phyloP scores from a whole-genome alignment of 495 filamentous ascomycete species.

The Aspergillus hancockii region DNA sequence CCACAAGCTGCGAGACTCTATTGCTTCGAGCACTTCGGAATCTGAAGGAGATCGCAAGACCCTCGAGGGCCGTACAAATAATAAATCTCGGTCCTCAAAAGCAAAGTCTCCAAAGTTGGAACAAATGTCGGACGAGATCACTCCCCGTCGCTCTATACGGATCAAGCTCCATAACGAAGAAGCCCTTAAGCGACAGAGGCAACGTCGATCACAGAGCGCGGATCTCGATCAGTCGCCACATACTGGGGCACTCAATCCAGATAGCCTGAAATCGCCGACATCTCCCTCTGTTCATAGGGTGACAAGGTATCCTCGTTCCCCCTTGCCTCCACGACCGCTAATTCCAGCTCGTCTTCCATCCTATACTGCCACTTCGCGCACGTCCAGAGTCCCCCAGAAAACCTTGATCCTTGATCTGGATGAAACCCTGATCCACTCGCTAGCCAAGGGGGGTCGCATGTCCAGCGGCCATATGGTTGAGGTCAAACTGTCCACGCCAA shows the following conservation, averaged over 20 bases:
- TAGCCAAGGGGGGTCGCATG: constrained; percentile 95
- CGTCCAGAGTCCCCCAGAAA: constrained; percentile 64
- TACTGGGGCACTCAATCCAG: constrained; percentile 36
- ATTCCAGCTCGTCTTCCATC: constrained; percentile 84
- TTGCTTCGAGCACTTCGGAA: constrained; percentile 48
- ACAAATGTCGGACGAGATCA: constrained; percentile 55
- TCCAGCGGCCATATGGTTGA: constrained; percentile 98
- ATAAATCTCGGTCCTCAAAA: constrained; percentile 45
- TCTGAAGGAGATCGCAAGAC: constrained; percentile 45
- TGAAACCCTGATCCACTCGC: constrained; percentile 95
- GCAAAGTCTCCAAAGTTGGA: constrained; percentile 50
- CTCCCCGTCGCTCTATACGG: constrained; percentile 78
- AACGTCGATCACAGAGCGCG: constrained; percentile 37
- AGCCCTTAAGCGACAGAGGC: constrained; percentile 53
- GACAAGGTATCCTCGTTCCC: constrained; percentile 86
- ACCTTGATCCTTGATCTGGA: constrained; percentile 94
- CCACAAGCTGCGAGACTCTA: constrained; percentile 39
- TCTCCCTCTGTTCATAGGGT: constrained; percentile 70
- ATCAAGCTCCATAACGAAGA: constrained; percentile 92
- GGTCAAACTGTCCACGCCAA: constrained; percentile 75
- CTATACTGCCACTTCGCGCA: constrained; percentile 59
- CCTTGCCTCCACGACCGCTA: constrained; percentile 83
- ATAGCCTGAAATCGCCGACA: constrained; percentile 80
- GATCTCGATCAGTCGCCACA: constrained; percentile 35
- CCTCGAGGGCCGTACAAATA: constrained; percentile 24